These are phyloP conservation scores for Papiliotrema flavescens DNA, from an alignment of 1,284 basidiomycete species.

Conservation along the genomic window DNA sequence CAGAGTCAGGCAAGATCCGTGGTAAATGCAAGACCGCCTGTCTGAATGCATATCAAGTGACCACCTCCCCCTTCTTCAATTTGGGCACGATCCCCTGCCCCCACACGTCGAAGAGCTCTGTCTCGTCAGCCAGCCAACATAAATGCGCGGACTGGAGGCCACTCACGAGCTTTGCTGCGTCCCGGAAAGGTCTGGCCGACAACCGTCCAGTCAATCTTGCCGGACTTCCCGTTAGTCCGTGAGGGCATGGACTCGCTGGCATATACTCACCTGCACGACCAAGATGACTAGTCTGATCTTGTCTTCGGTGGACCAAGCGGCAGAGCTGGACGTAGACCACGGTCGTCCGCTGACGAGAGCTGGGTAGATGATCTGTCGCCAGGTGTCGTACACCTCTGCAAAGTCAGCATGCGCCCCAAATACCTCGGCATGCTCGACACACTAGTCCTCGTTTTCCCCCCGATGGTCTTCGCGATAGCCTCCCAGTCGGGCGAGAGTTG, in stretches of 20 bases:
- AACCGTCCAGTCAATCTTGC: constrained; percentile 19
- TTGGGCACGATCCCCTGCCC: constrained; percentile 31
- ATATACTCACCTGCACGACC: constrained; percentile 17
- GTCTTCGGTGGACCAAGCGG: constrained; percentile 10
- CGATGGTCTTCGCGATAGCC: neutral
- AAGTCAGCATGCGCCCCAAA: neutral
- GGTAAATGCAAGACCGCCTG: too few species aligned
- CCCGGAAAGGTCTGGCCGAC: constrained; percentile 13
- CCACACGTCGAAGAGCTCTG: constrained; percentile 38
- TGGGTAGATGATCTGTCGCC: constrained; percentile 30
- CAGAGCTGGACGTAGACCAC: constrained; percentile 15
- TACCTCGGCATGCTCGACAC: too few species aligned
- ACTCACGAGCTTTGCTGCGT: constrained; percentile 24
- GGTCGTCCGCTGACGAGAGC: constrained; percentile 17
- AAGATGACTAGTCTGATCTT: constrained; percentile 15
- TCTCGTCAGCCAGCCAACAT: neutral
- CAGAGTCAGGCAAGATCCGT: too few species aligned
- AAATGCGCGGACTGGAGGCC: neutral
- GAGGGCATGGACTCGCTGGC: neutral
- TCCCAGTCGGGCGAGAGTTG: neutral
- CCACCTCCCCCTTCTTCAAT: constrained; percentile 23
- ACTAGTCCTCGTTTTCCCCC: neutral
- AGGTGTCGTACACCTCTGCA: constrained; percentile 20
- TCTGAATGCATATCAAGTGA: constrained; percentile 2
- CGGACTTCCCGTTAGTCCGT: neutral